Base-by-base conservation (phyloP, 352 stramenopile genomes). In the Phytophthora citricola region DNA sequence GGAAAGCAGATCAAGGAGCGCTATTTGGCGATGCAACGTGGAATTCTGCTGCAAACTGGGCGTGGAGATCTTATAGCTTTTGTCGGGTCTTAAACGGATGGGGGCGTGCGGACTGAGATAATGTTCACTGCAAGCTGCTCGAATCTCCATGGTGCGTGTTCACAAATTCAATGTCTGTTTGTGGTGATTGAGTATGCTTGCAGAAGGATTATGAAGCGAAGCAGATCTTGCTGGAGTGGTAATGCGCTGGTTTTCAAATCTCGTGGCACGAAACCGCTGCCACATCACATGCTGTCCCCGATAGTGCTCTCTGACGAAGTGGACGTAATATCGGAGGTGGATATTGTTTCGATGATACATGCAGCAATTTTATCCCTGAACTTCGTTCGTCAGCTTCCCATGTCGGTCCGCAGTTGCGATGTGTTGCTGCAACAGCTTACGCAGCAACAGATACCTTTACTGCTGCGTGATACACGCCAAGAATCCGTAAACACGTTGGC, bases 11-110 rank as follows among this genome's bases (percentile, higher is more conserved):
- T 63, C n/a, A 55, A 58, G 38, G 44, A 58, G 20, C 17, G 53
- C 10, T 58, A 69, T 45, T 58, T 63, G 27, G 53, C 29, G 7
- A 69, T 69, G 38, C 61, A 69, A 39, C 53, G 53, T 17, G 24
- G 9, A 29, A 47, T 64, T 11, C 47, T 64, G 17, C 10, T 39
- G 24, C 45, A 40, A 43, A 58, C 52, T 34, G 61, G 61, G n/a
- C 44, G 29, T 9, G 46, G n/a, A 31, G 53, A 69, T 17, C 38
- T 64, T 27, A 32, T 69, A 34, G 34, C 10, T 3, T 54, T 63
- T 49, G 14, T 63, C 8, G 53, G 51, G 29, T 4, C 9, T 1
- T 58, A 53, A 62, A 31, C 11, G 14, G 20, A 14, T 55, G 40
- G 34, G 2, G 26, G 27, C 26, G 15, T 10, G 29, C 15, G 17